phyloP scores from a whole-genome alignment of 805 yeast genomes.

The Tanozyma kutaoensis region DNA sequence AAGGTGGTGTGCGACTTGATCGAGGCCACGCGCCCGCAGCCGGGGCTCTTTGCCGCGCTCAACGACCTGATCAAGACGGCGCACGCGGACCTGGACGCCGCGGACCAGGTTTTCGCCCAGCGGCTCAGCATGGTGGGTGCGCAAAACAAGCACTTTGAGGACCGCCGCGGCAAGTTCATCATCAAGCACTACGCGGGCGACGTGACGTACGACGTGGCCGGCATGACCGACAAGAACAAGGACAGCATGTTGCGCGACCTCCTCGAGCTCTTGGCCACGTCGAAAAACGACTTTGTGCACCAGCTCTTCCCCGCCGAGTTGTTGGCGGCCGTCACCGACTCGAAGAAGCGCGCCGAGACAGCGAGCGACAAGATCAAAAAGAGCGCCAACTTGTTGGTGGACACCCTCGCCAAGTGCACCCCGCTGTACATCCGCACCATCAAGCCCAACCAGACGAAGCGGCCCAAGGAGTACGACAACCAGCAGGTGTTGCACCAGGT shows the following conservation, averaged over 20 bases:
- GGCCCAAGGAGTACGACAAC: conserved; percentile 81
- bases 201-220: conserved; percentile 78
- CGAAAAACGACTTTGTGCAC: conserved; percentile 59
- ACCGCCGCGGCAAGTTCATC: conserved; percentile 75
- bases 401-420: conserved; percentile 77
- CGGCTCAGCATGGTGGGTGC: conserved; percentile 72
- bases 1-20: conserved; percentile 93
- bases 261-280: conserved; percentile 62
- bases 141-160: conserved; percentile 75
- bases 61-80: conserved; percentile 98
- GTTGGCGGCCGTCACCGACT: conserved; percentile 28
- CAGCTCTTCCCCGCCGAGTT: conserved; percentile 30
- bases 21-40: conserved; percentile 80
- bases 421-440: conserved; percentile 97
- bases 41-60: conserved; percentile 91
- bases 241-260: conserved; percentile 86
- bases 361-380: conserved; percentile 90
- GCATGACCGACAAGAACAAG: conserved; percentile 94
- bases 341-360: conserved; percentile 80
- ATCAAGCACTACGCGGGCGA: conserved; percentile 98
- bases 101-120: conserved; percentile 92
- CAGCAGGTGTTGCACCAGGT: conserved; percentile 90
- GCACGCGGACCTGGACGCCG: conserved; percentile 93
- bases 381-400: conserved; percentile 84
- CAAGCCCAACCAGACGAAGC: conserved; percentile 89